Evolutionary conservation across 805 yeast species (phyloP), one percentile per base, ranked within the genome.

Genomic region (Lipomyces lipofer): DNA sequence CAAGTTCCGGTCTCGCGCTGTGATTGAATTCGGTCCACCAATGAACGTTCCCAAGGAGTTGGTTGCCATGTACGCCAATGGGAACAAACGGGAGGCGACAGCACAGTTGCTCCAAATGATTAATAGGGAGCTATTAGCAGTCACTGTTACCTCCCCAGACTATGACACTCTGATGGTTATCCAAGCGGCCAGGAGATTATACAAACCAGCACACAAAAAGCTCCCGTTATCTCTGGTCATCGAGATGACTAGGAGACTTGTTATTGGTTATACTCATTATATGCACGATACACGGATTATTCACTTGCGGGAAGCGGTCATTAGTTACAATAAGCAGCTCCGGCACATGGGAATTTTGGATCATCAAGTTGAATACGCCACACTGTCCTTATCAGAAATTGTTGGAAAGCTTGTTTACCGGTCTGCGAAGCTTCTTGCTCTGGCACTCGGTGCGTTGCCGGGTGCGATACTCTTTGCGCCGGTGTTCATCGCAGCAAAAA

Each of bases 1-100:
- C 73, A 90, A 88, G 69, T 92, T 94, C 73, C 80, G 99, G 70
- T 88, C 96, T 5, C 79, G 99, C 64, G 97, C 97, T 1, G 96
- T 92, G 15, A 79, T 94, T 44, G 99, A 92, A 71, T 92, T 91
- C 72, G 99, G 99, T 13, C 78, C 82, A 52, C 96, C 97, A 5
- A 81, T 91, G 52, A 84, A 80, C 47, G 83, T 94, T 33, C 70
- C 80, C 2, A 71, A 72, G 21, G 81, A 78, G 35, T 73, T 88
- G 51, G 87, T 89, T 4, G 78, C 75, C 17, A 80, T 79, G 69
- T 91, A 92, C 68, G 69, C 77, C 19, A 66, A 75, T 15, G 76
- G 76, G 10, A 85, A 85, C 12, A 82, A 84, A 52, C 79, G 86
- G 60, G 88, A 81, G 50, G 88, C 95, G 0, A 86, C 90, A 8